Evolutionary conservation across 2,329 filamentous ascomycete genomes (phyloP).

Genomic region (Neurospora sp.): DNA sequence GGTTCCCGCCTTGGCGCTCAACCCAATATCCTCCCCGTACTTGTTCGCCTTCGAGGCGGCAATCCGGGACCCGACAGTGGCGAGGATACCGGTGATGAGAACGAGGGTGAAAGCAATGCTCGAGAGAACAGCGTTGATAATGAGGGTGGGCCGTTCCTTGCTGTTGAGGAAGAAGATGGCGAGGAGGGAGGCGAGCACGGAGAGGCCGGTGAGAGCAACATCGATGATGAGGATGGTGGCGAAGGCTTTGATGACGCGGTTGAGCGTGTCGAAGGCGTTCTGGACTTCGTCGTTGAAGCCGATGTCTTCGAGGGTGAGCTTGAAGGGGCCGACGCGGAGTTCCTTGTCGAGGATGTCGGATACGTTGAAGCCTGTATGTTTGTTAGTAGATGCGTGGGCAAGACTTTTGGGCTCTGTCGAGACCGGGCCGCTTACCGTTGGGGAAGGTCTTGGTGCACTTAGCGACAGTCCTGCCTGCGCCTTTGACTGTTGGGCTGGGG

Average conservation of each 20-base stretch:
- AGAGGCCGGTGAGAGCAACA: slow-evolving; percentile 9
- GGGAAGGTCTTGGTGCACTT: slow-evolving; percentile 4
- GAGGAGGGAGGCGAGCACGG: slow-evolving; percentile 9
- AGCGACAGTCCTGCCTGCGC: slow-evolving; percentile 3
- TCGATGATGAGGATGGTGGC: slow-evolving; percentile 14
- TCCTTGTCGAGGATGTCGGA: slow-evolving; percentile 12
- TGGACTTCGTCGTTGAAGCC: slow-evolving; percentile 12
- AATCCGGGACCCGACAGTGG: slow-evolving; percentile 3
- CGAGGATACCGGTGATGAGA: slow-evolving; percentile 5
- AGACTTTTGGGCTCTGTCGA: background rate
- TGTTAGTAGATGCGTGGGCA: background rate
- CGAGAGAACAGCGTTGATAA: slow-evolving; percentile 4
- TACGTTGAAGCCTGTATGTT: slow-evolving; percentile 9
- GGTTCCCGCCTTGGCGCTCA: slow-evolving; percentile 6
- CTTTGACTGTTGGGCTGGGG: slow-evolving; percentile 5
- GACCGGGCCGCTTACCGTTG: background rate
- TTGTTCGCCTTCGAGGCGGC: slow-evolving; percentile 6
- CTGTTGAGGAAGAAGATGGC: slow-evolving; percentile 4
- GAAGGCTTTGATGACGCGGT: slow-evolving; percentile 11
- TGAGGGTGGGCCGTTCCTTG: background rate
- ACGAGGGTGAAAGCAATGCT: slow-evolving; percentile 3
- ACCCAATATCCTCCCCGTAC: slow-evolving; percentile 3
- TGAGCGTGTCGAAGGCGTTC: slow-evolving; percentile 11
- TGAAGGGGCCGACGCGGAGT: slow-evolving; percentile 13
- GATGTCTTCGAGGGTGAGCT: slow-evolving; percentile 10